Evolutionary conservation across 2,329 filamentous ascomycete species (phyloP).

Genomic region (Neocucurbitaria cava): DNA sequence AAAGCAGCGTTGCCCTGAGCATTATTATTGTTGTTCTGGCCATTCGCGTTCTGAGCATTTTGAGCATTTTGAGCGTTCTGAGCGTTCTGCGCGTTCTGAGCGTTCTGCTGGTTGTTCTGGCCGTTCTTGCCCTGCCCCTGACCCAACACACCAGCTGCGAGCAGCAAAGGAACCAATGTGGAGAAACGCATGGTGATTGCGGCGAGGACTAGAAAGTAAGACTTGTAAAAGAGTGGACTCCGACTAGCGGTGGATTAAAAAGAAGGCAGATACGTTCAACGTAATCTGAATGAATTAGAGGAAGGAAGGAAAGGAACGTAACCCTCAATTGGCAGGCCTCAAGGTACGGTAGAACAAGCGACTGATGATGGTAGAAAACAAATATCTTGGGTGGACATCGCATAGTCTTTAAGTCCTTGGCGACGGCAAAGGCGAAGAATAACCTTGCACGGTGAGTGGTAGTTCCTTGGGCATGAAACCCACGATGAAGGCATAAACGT

Average conservation of each 20-base stretch:
- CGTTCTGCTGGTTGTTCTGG: slow-evolving; percentile 18
- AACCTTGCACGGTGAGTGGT: slow-evolving; percentile 38
- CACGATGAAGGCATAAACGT: slow-evolving; percentile 48
- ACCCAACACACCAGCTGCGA: slow-evolving; percentile 43
- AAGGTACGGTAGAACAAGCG: slow-evolving; percentile 35
- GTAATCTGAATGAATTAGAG: slow-evolving; percentile 47
- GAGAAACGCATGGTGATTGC: slow-evolving; percentile 45
- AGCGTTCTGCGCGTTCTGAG: slow-evolving; percentile 22
- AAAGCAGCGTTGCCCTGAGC: slow-evolving; percentile 32
- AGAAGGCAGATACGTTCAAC: slow-evolving; percentile 52
- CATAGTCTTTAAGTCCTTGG: slow-evolving; percentile 47
- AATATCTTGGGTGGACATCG: slow-evolving; percentile 35
- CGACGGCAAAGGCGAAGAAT: slow-evolving; percentile 30
- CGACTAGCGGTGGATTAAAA: slow-evolving; percentile 49
- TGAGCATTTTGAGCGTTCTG: too few species aligned
- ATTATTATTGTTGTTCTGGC: slow-evolving; percentile 11
- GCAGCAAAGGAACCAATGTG: slow-evolving; percentile 41
- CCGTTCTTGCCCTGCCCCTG: slow-evolving; percentile 4
- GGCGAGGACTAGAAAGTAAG: slow-evolving; percentile 24
- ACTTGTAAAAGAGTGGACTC: slow-evolving; percentile 44
- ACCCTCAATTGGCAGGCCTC: slow-evolving; percentile 45
- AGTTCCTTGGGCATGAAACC: slow-evolving; percentile 49
- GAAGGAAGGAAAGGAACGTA: slow-evolving; percentile 50
- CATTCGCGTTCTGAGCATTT: too few species aligned
- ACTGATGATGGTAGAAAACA: slow-evolving; percentile 42